Evolutionary conservation across 768 basidiomycete genomes (phyloP).

Genomic region (Strobilomyces confusus): DNA sequence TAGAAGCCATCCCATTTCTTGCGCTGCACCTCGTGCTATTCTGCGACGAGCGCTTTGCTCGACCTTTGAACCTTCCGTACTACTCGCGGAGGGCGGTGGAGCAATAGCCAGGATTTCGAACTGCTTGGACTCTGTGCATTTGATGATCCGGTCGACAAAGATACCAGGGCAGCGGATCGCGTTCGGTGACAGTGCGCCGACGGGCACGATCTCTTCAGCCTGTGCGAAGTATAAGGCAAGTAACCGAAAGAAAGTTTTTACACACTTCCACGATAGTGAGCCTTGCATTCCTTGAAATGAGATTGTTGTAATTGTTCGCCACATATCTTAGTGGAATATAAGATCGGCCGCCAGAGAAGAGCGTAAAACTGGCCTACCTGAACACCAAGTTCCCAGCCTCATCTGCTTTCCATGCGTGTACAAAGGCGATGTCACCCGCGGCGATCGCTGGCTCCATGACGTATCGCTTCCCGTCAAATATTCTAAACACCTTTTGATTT

Average conservation of each 20-base stretch:
- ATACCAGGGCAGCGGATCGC: constrained; percentile 77
- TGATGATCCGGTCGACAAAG: constrained; percentile 82
- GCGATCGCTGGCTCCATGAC: constrained; percentile 74
- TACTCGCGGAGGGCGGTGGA: constrained; percentile 33
- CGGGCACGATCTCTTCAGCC: constrained; percentile 86
- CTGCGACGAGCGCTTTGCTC: constrained; percentile 55
- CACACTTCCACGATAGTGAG: constrained; percentile 82
- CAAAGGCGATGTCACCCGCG: constrained; percentile 78
- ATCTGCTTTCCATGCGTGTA: constrained; percentile 88
- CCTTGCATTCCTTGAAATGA: constrained; percentile 84
- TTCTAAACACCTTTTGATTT: constrained; percentile 67
- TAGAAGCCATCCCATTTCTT: constrained; percentile 85
- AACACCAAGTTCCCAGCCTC: constrained; percentile 87
- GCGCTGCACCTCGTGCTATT: constrained; percentile 81
- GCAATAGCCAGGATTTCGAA: constrained; percentile 73
- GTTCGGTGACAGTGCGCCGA: constrained; percentile 77
- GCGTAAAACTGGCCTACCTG: constrained; percentile 43
- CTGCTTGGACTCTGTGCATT: constrained; percentile 65
- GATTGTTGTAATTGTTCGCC: constrained; percentile 77
- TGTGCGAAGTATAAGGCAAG: constrained; percentile 23
- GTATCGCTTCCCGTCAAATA: constrained; percentile 71
- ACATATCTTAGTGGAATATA: constrained; percentile 52
- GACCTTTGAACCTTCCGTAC: constrained; percentile 44
- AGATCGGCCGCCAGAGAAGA: not conserved
- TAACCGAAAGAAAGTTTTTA: not conserved